A percentile compares a stretch with the other conserved stretches of the same genome.
phyloP scores from a whole-genome alignment of 202 grass and related monocot species.

The Carex sylvatica region DNA sequence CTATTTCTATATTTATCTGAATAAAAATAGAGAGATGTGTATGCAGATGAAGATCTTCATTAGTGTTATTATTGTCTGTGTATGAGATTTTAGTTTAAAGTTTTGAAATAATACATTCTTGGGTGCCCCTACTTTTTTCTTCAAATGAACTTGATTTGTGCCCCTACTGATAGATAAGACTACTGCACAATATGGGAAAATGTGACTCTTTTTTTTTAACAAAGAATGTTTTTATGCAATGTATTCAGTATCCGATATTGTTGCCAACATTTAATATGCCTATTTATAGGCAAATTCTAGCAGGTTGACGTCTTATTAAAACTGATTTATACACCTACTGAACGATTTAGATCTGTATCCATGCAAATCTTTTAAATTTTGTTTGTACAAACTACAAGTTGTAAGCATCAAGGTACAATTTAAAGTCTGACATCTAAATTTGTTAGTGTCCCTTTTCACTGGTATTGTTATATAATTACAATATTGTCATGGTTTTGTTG shows the following conservation, averaged over 20 bases:
- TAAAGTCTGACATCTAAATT: background rate
- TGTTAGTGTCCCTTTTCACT: background rate
- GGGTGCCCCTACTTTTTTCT: background rate
- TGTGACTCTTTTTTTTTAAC: background rate
- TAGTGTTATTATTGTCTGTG: slow-evolving; percentile 28
- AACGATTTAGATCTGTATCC: background rate
- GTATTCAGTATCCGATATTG: background rate
- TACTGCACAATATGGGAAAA: background rate
- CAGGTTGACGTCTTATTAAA: background rate
- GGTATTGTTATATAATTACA: too few relatives aligned
- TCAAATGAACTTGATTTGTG: background rate
- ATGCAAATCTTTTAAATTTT: background rate
- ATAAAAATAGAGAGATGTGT: slow-evolving; percentile 26
- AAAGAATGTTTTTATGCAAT: background rate
- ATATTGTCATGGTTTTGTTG: too few relatives aligned
- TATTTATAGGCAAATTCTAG: background rate
- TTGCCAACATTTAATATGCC: background rate
- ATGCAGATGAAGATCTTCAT: slow-evolving; percentile 17
- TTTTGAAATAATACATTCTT: slow-evolving; percentile 31
- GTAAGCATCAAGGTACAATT: slow-evolving; percentile 5
- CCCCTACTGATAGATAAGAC: background rate
- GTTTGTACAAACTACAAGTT: background rate
- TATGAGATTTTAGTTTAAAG: slow-evolving; percentile 30
- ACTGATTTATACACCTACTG: background rate
- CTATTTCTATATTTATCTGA: slow-evolving; percentile 21